Percentiles rank a stretch among this genome's conserved stretches.
These are phyloP conservation scores for Apiospora phragmitis DNA, from an alignment of 2,329 filamentous ascomycete genomes.

Conservation along the genomic window DNA sequence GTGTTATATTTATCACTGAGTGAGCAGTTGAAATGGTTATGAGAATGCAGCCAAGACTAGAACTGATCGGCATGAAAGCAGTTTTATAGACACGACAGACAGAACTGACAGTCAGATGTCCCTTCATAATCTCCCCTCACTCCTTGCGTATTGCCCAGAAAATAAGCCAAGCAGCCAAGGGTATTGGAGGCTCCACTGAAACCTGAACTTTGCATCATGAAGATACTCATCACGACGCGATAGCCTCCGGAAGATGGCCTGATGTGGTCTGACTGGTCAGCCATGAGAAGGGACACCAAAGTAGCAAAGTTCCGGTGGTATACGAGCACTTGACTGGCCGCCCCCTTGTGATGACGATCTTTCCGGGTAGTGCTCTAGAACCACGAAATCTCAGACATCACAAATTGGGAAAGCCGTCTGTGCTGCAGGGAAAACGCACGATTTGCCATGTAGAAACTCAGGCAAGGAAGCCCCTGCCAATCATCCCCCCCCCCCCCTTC, in stretches of 20 bases:
- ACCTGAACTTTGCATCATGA: not conserved
- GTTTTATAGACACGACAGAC: not conserved
- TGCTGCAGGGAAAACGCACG: not conserved
- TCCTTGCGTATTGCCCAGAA: not conserved
- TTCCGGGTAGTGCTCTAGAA: conserved; percentile 7
- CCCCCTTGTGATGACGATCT: conserved; percentile 1
- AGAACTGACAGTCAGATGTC: not conserved
- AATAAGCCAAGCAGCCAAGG: conserved; percentile 4
- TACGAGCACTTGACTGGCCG: not conserved
- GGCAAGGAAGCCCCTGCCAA: not conserved
- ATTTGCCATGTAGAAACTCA: not conserved
- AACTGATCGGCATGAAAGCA: not conserved
- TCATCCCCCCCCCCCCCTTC: not conserved
- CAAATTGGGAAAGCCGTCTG: conserved; percentile 8
- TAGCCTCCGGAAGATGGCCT: not conserved
- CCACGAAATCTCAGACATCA: conserved; percentile 5
- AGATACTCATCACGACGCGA: not conserved
- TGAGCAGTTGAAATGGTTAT: not conserved
- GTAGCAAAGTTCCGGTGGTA: not conserved
- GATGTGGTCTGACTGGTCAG: not conserved
- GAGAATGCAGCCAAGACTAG: not conserved
- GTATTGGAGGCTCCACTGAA: conserved; percentile 2
- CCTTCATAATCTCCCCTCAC: not conserved
- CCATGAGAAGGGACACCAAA: not conserved
- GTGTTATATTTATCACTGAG: not conserved